Evolutionary conservation across 1,284 basidiomycete species (phyloP), one percentile per base, ranked within the genome.

Genomic region (Bjerkandera adusta): DNA sequence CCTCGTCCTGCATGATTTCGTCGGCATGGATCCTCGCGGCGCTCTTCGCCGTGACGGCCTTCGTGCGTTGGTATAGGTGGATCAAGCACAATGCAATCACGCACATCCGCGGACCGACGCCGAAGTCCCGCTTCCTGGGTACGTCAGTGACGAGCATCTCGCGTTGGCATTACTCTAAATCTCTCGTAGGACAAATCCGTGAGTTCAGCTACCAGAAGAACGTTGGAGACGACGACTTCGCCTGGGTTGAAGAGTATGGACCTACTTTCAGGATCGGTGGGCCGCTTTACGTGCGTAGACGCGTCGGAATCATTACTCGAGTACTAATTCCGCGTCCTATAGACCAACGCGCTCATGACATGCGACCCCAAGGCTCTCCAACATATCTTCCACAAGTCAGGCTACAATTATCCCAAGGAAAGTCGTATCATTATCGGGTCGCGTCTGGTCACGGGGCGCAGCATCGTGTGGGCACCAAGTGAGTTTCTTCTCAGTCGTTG

Each of bases 331-430:
- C 20, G 27, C 10, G 8, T 39, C 13, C 26, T 12, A n/a, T 13
- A 43, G 49, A 21, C 29, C 5, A 46, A 51, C 32, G 29, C 55
- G 11, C 52, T 65, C 8, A 45, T 51, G 25, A 18, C 54, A 5
- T 47, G 53, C 3, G 58, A 60, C 41, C 57, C 58, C 5, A 55
- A 61, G 57, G 62, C 53, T 1, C n/a, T 63, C 12, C 58, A 64
- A 29, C 55, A 64, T 38, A 48, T 64, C 21, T 51, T 55, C 8
- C 62, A 62, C 11, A 61, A 60, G 26, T 48, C 55, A 1, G 58
- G 50, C 2, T 59, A 62, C 41, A 47, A 45, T 22, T 63, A 56
- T 38, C 42, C 35, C 6, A 64, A 64, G 50, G 37, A 49, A 6
- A 22, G 25, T 3, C 50, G 56, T n/a, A 43, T 47, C 20, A 50